Base-by-base conservation (phyloP, 495 filamentous ascomycete genomes). In the Tirmania nivea region DNA sequence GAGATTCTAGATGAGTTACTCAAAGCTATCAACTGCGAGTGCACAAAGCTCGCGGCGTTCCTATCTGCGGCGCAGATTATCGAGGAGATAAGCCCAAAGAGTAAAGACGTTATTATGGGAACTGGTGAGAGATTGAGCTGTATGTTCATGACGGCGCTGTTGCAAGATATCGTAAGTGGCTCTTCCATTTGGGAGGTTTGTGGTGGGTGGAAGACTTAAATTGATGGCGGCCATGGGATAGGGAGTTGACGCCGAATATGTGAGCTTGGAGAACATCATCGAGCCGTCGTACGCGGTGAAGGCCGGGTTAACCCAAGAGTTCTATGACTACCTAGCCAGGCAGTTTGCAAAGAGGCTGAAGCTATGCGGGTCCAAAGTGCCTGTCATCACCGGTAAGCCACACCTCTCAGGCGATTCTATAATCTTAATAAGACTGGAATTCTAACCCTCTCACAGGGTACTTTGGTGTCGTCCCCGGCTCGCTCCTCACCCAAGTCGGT, bases 101-200 rank as follows among this genome's bases (percentile, higher is more conserved):
- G 79, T 21, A 84, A 89, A 64, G 89, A 99, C 64, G 80, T 84
- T 55, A 83, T 99, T 16, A 77, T 96, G 39, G 86, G 85, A 63
- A 82, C 86, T 48, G 90, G 90, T 17, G 90, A 99, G 70, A 95
- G 94, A 67, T 69, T 99, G 34, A 85, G 83, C 65, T 94, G 86
- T 67, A 73, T 78, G 21, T 85, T 90, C 60, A 82, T 99, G 78
- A 76, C 87, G 10, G 78, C 81, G 11, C 61, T 93, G 49, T 69
- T 95, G 47, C 75, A 81, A 64, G 85, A 93, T 56, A 72, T 73
- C 34, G 68, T 70, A 55, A 47, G 66, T 56, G 14, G 10, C 42
- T 19, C 12, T 25, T 19, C n/a, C 10, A 17, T 11, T 20, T 17
- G 20, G 12, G 10, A 45, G 19, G 31, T 2, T 3, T 12, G 21